phyloP scores from a whole-genome alignment of 2,329 filamentous ascomycete genomes.

The Arthroderma sp. region DNA sequence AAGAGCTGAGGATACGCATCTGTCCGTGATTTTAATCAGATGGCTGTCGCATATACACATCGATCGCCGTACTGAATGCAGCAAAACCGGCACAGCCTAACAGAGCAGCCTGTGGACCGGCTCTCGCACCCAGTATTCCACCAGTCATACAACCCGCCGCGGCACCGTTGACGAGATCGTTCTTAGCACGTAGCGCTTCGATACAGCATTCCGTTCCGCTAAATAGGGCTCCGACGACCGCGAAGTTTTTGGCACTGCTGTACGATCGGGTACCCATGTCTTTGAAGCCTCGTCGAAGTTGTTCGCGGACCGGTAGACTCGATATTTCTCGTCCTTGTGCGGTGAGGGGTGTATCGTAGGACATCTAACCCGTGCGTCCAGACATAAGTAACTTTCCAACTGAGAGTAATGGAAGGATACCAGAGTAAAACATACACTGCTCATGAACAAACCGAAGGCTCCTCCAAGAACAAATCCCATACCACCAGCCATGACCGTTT shows the following conservation, averaged over 20 bases:
- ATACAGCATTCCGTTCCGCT: constrained; percentile 90
- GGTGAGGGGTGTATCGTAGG: constrained; percentile 84
- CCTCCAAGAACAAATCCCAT: constrained; percentile 93
- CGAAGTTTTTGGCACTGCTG: constrained; percentile 86
- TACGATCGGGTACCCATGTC: constrained; percentile 84
- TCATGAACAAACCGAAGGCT: constrained; percentile 95
- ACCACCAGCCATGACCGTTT: constrained; percentile 76
- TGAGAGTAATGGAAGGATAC: background rate
- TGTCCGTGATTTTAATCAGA: constrained; percentile 41
- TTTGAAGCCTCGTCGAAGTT: constrained; percentile 73
- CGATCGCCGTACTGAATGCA: constrained; percentile 81
- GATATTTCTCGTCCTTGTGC: constrained; percentile 41
- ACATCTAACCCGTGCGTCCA: constrained; percentile 52
- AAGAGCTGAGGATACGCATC: too few species aligned
- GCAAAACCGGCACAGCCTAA: constrained; percentile 89
- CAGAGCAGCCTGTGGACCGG: constrained; percentile 75
- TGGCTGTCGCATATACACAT: constrained; percentile 76
- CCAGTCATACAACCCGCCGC: constrained; percentile 83
- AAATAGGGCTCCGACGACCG: constrained; percentile 82
- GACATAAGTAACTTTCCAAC: background rate
- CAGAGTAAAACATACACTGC: constrained; percentile 52
- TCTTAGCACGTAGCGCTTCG: constrained; percentile 79
- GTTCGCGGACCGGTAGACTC: constrained; percentile 65
- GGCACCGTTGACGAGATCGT: constrained; percentile 79
- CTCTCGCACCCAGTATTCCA: constrained; percentile 71